Conservation (phyloP, 768 basidiomycete species). For the Boletus huronensis region DNA sequence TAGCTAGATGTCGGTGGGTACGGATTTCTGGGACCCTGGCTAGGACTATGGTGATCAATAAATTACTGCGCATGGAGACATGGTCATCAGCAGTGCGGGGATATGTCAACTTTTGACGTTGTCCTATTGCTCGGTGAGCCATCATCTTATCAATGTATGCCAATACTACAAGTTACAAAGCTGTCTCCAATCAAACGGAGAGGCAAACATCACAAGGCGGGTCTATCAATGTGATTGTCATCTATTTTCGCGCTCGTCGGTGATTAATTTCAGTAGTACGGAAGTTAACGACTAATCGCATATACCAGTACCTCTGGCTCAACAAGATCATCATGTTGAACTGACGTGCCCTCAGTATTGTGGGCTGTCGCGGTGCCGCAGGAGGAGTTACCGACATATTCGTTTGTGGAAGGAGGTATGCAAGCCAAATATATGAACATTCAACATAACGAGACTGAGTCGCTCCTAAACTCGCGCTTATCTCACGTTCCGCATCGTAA, state of each 20-base stretch:
- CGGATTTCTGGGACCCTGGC: too few species aligned
- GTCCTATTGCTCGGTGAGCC: too few species aligned
- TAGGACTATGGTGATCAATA: too few species aligned
- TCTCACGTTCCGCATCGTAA: not conserved
- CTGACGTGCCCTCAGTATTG: slow-evolving; percentile 38
- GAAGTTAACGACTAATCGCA: too few species aligned
- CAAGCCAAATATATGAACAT: not conserved
- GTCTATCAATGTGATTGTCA: slow-evolving; percentile 38
- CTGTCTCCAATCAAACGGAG: slow-evolving; percentile 47
- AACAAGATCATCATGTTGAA: slow-evolving; percentile 37
- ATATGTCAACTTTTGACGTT: slow-evolving; percentile 57
- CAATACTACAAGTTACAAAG: slow-evolving; percentile 28
- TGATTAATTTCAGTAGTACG: too few species aligned
- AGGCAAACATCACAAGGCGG: slow-evolving; percentile 65
- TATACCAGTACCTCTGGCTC: slow-evolving; percentile 12
- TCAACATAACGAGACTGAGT: not conserved
- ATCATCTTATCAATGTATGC: too few species aligned
- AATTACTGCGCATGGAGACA: too few species aligned
- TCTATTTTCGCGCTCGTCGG: slow-evolving; percentile 57
- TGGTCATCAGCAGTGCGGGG: too few species aligned
- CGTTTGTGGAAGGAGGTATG: not conserved
- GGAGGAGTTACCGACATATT: slow-evolving; percentile 26
- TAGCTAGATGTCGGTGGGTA: too few species aligned
- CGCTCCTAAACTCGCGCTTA: not conserved
- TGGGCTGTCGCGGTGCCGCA: slow-evolving; percentile 42